Evolutionary conservation across 257 asterid species (phyloP).

Genomic region (Phtheirospermum japonicum): DNA sequence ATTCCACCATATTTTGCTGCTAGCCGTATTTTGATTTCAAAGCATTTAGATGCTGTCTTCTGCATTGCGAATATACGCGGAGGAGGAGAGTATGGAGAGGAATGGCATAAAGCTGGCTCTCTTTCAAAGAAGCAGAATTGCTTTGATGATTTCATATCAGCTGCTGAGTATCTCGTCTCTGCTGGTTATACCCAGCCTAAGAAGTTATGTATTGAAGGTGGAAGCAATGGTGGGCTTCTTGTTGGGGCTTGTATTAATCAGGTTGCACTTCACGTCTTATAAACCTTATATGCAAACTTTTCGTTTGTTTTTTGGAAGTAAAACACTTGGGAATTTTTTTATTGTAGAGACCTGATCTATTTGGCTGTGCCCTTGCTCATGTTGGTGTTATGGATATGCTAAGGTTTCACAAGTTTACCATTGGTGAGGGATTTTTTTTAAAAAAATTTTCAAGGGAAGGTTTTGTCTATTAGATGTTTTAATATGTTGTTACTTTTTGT

Average conservation of each 20-base stretch:
- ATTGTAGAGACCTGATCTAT: slow-evolving; percentile 92
- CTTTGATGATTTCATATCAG: slow-evolving; percentile 81
- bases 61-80: slow-evolving; percentile 95
- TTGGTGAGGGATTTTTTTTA: slow-evolving; percentile 48
- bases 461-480: slow-evolving; percentile 13
- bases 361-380: slow-evolving; percentile 97
- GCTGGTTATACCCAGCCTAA: slow-evolving; percentile 85
- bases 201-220: slow-evolving; percentile 96
- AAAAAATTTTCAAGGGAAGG: too few relatives aligned
- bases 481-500: not conserved
- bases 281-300: not conserved
- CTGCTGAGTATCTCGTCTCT: slow-evolving; percentile 74
- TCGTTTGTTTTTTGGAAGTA: not conserved
- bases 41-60: slow-evolving; percentile 64
- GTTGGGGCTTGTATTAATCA: slow-evolving; percentile 94
- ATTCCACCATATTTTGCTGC: slow-evolving; percentile 67
- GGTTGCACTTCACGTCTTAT: slow-evolving; percentile 33
- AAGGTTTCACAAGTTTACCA: slow-evolving; percentile 94
- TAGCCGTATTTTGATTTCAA: slow-evolving; percentile 58
- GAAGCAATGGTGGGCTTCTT: slow-evolving; percentile 95
- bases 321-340: slow-evolving; percentile 19
- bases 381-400: slow-evolving; percentile 99
- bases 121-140: slow-evolving; percentile 85
- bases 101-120: slow-evolving; percentile 93
- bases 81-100: slow-evolving; percentile 98